Evolutionary conservation across 495 filamentous ascomycete species (phyloP).

Genomic region (Podospora conica): DNA sequence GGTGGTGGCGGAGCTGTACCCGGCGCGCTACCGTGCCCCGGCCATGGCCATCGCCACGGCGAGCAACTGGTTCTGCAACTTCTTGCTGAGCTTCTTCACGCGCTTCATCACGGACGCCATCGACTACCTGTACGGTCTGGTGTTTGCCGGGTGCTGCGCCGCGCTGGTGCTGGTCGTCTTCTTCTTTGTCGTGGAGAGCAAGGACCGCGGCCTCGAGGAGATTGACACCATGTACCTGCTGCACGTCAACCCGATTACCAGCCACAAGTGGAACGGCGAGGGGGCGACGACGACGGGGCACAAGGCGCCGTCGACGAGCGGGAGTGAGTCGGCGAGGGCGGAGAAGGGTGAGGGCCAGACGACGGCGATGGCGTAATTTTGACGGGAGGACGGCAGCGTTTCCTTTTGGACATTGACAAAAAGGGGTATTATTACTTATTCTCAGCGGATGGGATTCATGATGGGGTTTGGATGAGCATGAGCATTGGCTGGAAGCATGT

Average conservation of each 20-base stretch:
- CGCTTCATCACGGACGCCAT: slow-evolving; percentile 65
- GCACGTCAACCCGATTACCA: slow-evolving; percentile 55
- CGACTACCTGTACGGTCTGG: slow-evolving; percentile 74
- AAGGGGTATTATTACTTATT: neutral
- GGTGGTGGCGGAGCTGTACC: slow-evolving; percentile 76
- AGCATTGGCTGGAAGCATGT: neutral
- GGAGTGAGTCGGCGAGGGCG: slow-evolving; percentile 4
- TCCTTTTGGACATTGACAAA: neutral
- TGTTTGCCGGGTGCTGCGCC: slow-evolving; percentile 71
- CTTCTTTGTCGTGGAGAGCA: slow-evolving; percentile 61
- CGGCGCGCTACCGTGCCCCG: slow-evolving; percentile 65
- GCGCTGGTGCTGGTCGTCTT: slow-evolving; percentile 67
- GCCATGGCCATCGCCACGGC: slow-evolving; percentile 73
- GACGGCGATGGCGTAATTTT: neutral
- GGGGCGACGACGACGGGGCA: neutral
- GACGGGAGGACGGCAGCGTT: neutral
- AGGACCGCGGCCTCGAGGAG: slow-evolving; percentile 49
- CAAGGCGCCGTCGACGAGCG: slow-evolving; percentile 1
- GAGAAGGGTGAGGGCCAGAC: neutral
- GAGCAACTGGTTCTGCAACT: slow-evolving; percentile 88
- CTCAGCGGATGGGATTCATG: neutral
- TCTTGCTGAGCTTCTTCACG: slow-evolving; percentile 39
- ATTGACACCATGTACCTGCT: slow-evolving; percentile 82
- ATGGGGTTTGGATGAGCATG: neutral
- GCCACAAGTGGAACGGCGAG: slow-evolving; percentile 20